Percentiles rank a stretch among this genome's conserved stretches.
Evolutionary conservation across 768 basidiomycete species (phyloP).

Genomic region (Lactarius hengduanensis): DNA sequence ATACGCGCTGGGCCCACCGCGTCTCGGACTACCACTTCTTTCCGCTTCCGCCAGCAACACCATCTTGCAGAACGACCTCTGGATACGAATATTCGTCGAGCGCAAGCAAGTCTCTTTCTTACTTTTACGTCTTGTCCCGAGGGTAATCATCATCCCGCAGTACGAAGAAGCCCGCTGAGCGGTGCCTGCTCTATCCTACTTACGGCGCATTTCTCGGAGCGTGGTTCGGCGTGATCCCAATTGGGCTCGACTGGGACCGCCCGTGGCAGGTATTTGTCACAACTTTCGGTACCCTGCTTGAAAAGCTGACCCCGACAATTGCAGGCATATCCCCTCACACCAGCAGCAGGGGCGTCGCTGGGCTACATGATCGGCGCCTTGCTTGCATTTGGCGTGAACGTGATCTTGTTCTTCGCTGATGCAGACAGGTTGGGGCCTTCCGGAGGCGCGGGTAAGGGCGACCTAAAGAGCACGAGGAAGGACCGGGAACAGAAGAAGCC

Average conservation of each 20-base stretch:
- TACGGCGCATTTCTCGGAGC: constrained; percentile 69
- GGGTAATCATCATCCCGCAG: constrained; percentile 35
- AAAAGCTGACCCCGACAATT: constrained; percentile 12
- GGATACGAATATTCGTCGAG: constrained; percentile 81
- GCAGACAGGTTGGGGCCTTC: constrained; percentile 14
- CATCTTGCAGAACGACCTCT: constrained; percentile 57
- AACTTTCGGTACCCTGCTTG: constrained; percentile 11
- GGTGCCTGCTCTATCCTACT: constrained; percentile 76
- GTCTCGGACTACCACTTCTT: constrained; percentile 33
- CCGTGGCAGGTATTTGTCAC: constrained; percentile 80
- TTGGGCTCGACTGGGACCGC: constrained; percentile 94
- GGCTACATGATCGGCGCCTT: constrained; percentile 67
- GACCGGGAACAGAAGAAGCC: constrained; percentile 10
- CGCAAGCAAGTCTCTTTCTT: constrained; percentile 57
- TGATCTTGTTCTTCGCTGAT: constrained; percentile 33
- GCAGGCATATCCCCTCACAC: constrained; percentile 82
- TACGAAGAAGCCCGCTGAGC: constrained; percentile 64
- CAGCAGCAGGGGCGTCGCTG: constrained; percentile 65
- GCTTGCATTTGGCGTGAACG: constrained; percentile 48
- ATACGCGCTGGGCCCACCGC: constrained; percentile 64
- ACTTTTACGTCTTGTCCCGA: neutral
- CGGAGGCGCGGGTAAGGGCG: neutral
- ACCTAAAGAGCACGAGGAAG: constrained; percentile 4
- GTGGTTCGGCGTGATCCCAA: constrained; percentile 81
- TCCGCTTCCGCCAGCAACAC: constrained; percentile 39